A percentile compares a stretch with the other conserved stretches of the same genome.
Conservation (phyloP, 1,284 basidiomycete genomes). For the Pyrrhoderma noxium region DNA sequence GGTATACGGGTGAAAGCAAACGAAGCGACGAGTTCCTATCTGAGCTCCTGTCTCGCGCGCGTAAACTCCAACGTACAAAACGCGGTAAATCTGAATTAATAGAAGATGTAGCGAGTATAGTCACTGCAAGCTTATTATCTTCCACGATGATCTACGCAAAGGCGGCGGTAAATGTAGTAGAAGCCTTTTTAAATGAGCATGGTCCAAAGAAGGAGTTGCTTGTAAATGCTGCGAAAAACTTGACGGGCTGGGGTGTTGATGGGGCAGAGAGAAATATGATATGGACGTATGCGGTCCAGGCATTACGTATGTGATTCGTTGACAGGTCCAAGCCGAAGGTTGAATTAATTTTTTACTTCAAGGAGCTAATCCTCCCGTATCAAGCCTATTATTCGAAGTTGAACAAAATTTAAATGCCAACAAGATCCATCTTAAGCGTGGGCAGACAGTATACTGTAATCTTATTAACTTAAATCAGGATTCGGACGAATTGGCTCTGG, state of each 20-base stretch:
- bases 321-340: not conserved
- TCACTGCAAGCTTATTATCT: constrained; percentile 44
- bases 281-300: no score
- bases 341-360: not conserved
- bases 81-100: constrained; percentile 4
- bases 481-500: constrained; percentile 17
- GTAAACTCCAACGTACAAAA: constrained; percentile 5
- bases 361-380: constrained; percentile 23
- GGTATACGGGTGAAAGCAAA: constrained; percentile 21
- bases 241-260: no score
- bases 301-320: not conserved
- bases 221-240: not conserved
- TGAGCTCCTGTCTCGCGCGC: constrained; percentile 12
- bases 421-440: constrained; percentile 24
- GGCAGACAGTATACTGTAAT: constrained; percentile 35
- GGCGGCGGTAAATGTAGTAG: constrained; percentile 49
- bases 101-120: constrained; percentile 32
- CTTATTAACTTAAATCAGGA: constrained; percentile 38
- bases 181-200: constrained; percentile 51
- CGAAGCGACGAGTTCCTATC: constrained; percentile 21
- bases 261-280: no score
- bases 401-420: constrained; percentile 23
- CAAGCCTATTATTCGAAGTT: constrained; percentile 37
- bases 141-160: constrained; percentile 48
- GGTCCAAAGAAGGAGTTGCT: constrained; percentile 21